Evolutionary conservation across 805 yeast genomes (phyloP).

Genomic region (Myxozyma neotropica): DNA sequence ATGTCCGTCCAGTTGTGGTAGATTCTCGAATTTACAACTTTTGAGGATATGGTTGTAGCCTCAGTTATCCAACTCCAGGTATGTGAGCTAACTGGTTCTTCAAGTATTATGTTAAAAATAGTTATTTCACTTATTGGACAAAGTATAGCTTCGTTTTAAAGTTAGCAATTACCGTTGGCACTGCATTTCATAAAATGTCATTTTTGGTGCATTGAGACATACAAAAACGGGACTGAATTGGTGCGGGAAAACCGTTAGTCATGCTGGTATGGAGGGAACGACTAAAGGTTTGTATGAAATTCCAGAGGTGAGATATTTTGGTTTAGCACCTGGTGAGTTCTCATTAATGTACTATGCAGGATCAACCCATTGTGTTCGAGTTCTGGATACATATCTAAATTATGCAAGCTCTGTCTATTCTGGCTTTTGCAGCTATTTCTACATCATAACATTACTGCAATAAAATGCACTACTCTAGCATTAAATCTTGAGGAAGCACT

Average conservation of each 20-base stretch:
- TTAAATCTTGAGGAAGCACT: too few relatives aligned
- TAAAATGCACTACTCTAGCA: too few relatives aligned
- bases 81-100: constrained; percentile 53
- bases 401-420: too few relatives aligned
- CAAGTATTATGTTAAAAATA: constrained; percentile 57
- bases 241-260: constrained; percentile 57
- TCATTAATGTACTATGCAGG: too few relatives aligned
- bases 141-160: constrained; percentile 68
- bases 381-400: too few relatives aligned
- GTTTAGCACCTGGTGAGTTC: constrained; percentile 17
- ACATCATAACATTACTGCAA: too few relatives aligned
- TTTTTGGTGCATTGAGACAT: constrained; percentile 52
- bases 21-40: constrained; percentile 29
- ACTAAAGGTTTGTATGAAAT: constrained; percentile 13
- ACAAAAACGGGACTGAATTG: constrained; percentile 44
- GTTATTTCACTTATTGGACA: constrained; percentile 70
- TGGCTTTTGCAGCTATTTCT: too few relatives aligned
- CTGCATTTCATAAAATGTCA: constrained; percentile 60
- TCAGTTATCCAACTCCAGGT: constrained; percentile 44
- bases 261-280: constrained; percentile 19
- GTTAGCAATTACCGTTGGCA: constrained; percentile 68
- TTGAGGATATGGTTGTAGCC: constrained; percentile 19
- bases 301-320: constrained; percentile 20
- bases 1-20: constrained; percentile 25
- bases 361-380: too few relatives aligned